Percentiles rank a stretch among this genome's conserved stretches.
Conservation (phyloP, 306 rosid genomes). For the Elaeagnus macrophylla region DNA sequence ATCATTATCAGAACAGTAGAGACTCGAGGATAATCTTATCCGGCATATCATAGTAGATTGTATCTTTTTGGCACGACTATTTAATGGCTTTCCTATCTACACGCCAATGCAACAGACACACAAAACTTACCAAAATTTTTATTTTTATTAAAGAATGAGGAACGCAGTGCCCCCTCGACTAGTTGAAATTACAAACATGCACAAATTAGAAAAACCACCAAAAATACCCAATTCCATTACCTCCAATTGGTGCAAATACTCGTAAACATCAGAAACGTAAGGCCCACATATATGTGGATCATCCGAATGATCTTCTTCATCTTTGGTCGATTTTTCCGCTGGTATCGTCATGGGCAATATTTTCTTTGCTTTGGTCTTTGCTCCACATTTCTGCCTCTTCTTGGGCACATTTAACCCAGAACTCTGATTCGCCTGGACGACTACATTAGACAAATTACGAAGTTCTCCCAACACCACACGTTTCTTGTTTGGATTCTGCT, state of each 20-base stretch:
- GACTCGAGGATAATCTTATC: no score
- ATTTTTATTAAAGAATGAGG: no score
- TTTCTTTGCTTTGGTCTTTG: slow-evolving; percentile 17
- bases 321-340: not conserved
- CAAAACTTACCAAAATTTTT: no score
- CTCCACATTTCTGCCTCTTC: slow-evolving; percentile 10
- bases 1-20: no score
- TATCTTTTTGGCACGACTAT: no score
- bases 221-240: slow-evolving; percentile 20
- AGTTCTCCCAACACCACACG: slow-evolving; percentile 72
- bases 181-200: not conserved
- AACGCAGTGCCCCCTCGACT: not conserved
- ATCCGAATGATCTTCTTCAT: slow-evolving; percentile 3
- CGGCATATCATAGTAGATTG: no score
- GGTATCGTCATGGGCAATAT: not conserved
- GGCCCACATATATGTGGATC: slow-evolving; percentile 58
- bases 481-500: slow-evolving; percentile 27
- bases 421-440: slow-evolving; percentile 2
- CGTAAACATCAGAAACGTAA: slow-evolving; percentile 58
- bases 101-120: no score
- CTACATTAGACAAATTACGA: slow-evolving; percentile 25
- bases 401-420: slow-evolving; percentile 9
- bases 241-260: slow-evolving; percentile 66
- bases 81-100: no score
- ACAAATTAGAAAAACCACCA: not conserved